phyloP scores from a whole-genome alignment of 2,329 filamentous ascomycete species.

The Ophiostoma angusticollis region DNA sequence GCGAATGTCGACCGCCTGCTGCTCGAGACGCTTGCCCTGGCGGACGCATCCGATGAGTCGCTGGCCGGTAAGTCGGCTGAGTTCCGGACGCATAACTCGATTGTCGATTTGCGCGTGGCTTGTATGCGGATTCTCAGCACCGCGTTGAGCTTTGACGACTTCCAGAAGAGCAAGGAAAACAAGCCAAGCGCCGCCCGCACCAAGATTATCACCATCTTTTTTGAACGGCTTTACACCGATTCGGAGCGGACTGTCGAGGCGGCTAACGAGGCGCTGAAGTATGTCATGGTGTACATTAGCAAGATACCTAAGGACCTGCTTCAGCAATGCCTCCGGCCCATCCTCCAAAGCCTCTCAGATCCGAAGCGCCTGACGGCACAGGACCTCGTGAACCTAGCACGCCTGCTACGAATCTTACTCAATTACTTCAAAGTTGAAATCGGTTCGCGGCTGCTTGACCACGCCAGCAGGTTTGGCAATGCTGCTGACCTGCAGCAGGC shows the following conservation, averaged over 20 bases:
- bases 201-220: constrained; percentile 87
- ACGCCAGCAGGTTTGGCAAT: constrained; percentile 84
- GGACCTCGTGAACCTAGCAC: constrained; percentile 80
- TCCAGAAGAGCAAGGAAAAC: constrained; percentile 61
- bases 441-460: constrained; percentile 79
- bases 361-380: constrained; percentile 79
- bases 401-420: constrained; percentile 78
- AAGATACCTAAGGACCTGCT: constrained; percentile 92
- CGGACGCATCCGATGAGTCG: constrained; percentile 88
- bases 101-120: constrained; percentile 80
- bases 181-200: constrained; percentile 35
- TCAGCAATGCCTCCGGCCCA: constrained; percentile 84
- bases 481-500: constrained; percentile 69
- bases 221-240: constrained; percentile 92
- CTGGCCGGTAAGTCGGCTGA: constrained; percentile 87
- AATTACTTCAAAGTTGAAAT: constrained; percentile 99
- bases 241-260: constrained; percentile 86
- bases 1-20: constrained; percentile 81
- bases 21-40: constrained; percentile 84
- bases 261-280: constrained; percentile 79
- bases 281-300: constrained; percentile 74
- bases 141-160: constrained; percentile 87
- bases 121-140: constrained; percentile 89
- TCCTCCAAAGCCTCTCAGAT: constrained; percentile 93
- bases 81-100: constrained; percentile 88